Evolutionary conservation across 2,329 filamentous ascomycete species (phyloP), one percentile per base, ranked within the genome.

Genomic region (Fusarium denticulatum): DNA sequence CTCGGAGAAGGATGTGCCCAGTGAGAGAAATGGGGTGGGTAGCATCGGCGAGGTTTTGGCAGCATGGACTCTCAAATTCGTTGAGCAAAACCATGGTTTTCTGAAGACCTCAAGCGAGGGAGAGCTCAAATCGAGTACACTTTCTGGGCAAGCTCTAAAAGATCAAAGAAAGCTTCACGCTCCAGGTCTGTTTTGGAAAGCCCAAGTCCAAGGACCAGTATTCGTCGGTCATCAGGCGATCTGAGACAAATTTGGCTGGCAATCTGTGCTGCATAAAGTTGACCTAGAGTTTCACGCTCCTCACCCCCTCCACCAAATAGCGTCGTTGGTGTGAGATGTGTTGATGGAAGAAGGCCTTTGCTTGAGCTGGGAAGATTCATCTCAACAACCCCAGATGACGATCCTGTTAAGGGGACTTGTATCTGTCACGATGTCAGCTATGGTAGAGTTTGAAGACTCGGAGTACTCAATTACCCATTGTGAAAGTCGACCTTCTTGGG

Each of bases 241-340:
- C 91, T 91, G 67, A 92, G 89, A 24, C 91, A 87, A 67, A 99
- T 88, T 43, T 92, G 89, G 78, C 92, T 97, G 10, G 93, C 96
- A 74, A 98, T 92, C 78, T 98, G 96, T 47, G 94, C 94, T 6
- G 95, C 95, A 78, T 97, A 92, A 4, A 98, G 89, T 81, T 98
- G 95, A 3, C 94, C 96, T 10, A 97, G 82, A 1, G 93, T 94
- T 79, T 98, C 95, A 47, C 95, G 89, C 52, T 93, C 91, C 59
- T 92, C 88, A 37, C 92, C 91, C 50, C 95, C 94, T 15, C 93
- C 95, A 6, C 96, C 96, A 1, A 99, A 87, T 6, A 99, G 85
- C 1, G 95, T 97, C 42, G 91, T 96, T 3, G 96, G 94, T 1
- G 94, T 97, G 46, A 98, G 87, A 76, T 96, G 92, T 39, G 91